phyloP scores from a whole-genome alignment of 1,139 yeast species.

The Lodderomyces metapsilosis region DNA sequence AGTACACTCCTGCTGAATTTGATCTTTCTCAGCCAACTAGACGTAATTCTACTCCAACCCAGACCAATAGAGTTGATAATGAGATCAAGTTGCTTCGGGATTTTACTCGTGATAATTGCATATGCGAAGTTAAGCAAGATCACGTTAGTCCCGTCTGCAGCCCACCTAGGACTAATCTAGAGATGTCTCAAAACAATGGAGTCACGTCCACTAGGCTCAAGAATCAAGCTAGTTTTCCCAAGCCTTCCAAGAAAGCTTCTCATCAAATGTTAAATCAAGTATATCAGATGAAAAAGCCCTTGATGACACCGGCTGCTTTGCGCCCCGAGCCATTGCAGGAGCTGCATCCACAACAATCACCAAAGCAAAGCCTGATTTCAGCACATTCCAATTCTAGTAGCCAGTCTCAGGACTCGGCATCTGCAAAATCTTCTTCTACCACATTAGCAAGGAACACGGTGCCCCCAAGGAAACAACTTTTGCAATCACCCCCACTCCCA shows the following conservation, averaged over 20 bases:
- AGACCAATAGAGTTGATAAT: conserved; percentile 6
- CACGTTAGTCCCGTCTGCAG: too few relatives aligned
- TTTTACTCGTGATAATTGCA: conserved; percentile 21
- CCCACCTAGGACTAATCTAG: too few relatives aligned
- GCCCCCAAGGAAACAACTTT: too few relatives aligned
- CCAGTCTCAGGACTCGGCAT: too few relatives aligned
- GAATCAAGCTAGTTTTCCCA: conserved; percentile 14
- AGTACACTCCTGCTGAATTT: conserved; percentile 41
- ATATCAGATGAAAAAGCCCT: conserved; percentile 39
- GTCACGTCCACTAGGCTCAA: conserved; percentile 12
- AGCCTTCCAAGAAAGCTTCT: conserved; percentile 1
- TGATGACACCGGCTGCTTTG: conserved; percentile 43
- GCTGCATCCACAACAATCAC: not conserved
- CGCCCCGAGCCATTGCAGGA: conserved; percentile 25
- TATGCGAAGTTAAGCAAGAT: conserved; percentile 15
- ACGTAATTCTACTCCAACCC: conserved; percentile 24
- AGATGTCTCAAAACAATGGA: too few relatives aligned
- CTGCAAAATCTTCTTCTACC: too few relatives aligned
- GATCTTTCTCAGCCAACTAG: conserved; percentile 39
- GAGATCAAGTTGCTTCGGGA: conserved; percentile 15
- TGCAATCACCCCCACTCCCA: not conserved
- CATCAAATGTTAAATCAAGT: conserved; percentile 22
- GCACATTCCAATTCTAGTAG: not conserved
- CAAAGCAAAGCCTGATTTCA: too few relatives aligned
- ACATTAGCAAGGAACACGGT: not conserved